Conservation (phyloP, 108 stramenopile species). For the Skeletonema grethae region DNA sequence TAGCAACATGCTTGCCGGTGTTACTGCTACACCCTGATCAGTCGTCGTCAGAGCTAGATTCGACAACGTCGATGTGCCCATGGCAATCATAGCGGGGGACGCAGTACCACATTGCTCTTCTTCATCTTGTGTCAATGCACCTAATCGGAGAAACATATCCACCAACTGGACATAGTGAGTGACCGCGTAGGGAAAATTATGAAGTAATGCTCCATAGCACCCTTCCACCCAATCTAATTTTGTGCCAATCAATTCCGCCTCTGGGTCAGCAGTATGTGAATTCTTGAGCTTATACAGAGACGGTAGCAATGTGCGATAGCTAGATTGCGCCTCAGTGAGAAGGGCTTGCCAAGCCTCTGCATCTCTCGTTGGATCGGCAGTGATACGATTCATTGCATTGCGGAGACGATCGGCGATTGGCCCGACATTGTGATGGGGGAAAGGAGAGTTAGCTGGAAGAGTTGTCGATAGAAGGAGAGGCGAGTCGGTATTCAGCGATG, state of each 20-base stretch:
- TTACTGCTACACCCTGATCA: conserved; percentile 26
- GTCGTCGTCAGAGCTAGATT: conserved; percentile 16
- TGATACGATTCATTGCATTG: conserved; percentile 78
- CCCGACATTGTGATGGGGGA: conserved; percentile 76
- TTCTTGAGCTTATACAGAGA: conserved; percentile 22
- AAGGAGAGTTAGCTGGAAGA: conserved; percentile 58
- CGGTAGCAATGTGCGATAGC: conserved; percentile 54
- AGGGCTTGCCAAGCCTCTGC: conserved; percentile 87
- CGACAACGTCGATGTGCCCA: conserved; percentile 17
- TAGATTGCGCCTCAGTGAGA: conserved; percentile 69
- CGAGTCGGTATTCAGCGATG: conserved; percentile 8
- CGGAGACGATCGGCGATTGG: conserved; percentile 77
- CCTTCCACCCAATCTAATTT: conserved; percentile 85
- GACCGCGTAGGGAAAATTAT: conserved; percentile 72
- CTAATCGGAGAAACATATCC: conserved; percentile 64
- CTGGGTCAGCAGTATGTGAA: conserved; percentile 28
- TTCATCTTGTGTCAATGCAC: conserved; percentile 60
- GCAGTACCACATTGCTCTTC: conserved; percentile 51
- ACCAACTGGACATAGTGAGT: conserved; percentile 52
- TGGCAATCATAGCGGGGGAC: conserved; percentile 12
- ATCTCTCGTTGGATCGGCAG: conserved; percentile 60
- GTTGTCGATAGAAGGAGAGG: conserved; percentile 38
- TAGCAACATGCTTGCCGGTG: conserved; percentile 18
- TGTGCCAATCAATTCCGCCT: conserved; percentile 48
- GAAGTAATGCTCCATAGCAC: conserved; percentile 71